phyloP scores from a whole-genome alignment of 495 filamentous ascomycete genomes.

The Astrocystis sublimbata region DNA sequence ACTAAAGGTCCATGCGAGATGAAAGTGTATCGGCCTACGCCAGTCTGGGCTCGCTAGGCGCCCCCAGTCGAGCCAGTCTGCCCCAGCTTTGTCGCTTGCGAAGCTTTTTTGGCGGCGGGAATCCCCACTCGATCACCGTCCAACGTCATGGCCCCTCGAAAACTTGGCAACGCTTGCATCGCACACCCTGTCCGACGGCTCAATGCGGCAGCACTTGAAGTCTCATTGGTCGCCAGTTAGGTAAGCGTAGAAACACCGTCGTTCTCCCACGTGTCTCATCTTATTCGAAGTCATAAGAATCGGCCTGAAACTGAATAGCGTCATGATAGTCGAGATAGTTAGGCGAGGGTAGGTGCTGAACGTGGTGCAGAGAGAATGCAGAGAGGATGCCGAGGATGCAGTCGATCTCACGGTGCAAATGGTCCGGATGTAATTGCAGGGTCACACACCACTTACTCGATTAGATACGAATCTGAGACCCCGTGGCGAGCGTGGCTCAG shows the following conservation, averaged over 20 bases:
- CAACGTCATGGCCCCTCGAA: slow-evolving; percentile 10
- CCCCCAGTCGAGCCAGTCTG: too few species aligned
- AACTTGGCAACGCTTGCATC: slow-evolving; percentile 3
- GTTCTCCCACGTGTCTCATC: background rate
- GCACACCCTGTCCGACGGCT: background rate
- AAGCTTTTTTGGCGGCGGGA: background rate
- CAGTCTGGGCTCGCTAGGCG: too few species aligned
- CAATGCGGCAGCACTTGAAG: background rate
- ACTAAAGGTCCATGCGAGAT: background rate
- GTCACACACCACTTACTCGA: too few species aligned
- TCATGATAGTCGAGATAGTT: background rate
- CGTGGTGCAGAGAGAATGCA: too few species aligned
- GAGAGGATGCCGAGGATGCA: too few species aligned
- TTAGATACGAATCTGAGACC: too few species aligned
- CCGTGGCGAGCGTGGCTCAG: too few species aligned
- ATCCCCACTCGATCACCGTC: background rate
- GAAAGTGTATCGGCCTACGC: too few species aligned
- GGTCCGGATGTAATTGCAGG: too few species aligned
- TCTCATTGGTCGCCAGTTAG: background rate
- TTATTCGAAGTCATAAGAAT: background rate
- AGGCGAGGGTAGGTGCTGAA: too few species aligned
- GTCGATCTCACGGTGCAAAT: too few species aligned
- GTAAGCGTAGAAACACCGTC: background rate
- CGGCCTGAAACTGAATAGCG: background rate
- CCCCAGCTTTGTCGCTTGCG: too few species aligned